phyloP scores from a whole-genome alignment of 108 stramenopile species.

The Aurantiochytrium sp. region DNA sequence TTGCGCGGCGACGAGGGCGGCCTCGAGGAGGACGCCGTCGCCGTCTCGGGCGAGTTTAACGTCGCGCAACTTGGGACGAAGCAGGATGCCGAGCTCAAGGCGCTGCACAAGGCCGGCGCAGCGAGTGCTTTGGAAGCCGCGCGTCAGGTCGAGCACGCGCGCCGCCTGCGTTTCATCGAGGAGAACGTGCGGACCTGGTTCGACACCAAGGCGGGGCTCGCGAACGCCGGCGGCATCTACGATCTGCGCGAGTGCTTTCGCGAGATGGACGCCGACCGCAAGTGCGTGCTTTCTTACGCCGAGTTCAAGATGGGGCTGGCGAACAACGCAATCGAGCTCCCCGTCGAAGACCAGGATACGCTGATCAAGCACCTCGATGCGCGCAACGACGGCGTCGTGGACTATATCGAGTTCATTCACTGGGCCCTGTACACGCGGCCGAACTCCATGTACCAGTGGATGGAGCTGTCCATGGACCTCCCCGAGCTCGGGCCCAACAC shows the following conservation, averaged over 20 bases:
- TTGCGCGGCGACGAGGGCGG: background rate
- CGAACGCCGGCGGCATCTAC: background rate
- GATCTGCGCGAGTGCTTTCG: background rate
- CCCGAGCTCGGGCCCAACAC: slow-evolving; percentile 8
- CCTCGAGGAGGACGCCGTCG: background rate
- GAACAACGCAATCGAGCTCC: background rate
- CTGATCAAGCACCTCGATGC: background rate
- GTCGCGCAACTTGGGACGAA: background rate
- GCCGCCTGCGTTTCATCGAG: slow-evolving; percentile 3
- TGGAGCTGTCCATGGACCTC: background rate
- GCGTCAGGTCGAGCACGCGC: slow-evolving; percentile 19
- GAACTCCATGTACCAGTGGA: background rate
- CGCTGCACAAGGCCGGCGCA: background rate
- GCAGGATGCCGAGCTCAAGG: background rate
- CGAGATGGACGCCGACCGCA: background rate
- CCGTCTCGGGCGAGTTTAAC: background rate
- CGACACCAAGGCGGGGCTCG: background rate
- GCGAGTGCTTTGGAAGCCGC: background rate
- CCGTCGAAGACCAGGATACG: slow-evolving; percentile 22
- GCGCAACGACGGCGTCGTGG: background rate
- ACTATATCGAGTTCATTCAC: slow-evolving; percentile 12
- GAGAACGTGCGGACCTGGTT: background rate
- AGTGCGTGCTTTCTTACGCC: background rate
- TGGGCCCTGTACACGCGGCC: background rate
- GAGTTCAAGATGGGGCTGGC: background rate